phyloP scores from a whole-genome alignment of 805 yeast genomes.

The Candida pseudofarinosa region DNA sequence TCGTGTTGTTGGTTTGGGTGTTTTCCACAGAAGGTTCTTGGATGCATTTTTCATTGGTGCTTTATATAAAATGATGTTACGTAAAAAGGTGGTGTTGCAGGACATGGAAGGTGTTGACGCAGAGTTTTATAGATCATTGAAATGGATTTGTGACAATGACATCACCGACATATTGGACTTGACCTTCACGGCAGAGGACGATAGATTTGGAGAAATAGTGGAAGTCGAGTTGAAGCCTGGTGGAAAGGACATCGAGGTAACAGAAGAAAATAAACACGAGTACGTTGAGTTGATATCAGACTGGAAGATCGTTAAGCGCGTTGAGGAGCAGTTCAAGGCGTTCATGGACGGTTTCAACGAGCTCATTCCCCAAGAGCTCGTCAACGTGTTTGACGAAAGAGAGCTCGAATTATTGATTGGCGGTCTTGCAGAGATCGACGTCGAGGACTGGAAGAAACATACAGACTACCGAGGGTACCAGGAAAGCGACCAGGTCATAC shows the following conservation, averaged over 20 bases:
- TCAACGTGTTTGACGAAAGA: constrained; percentile 95
- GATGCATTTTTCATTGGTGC: constrained; percentile 99
- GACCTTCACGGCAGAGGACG: constrained; percentile 87
- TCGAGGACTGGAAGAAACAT: constrained; percentile 98
- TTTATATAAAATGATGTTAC: constrained; percentile 94
- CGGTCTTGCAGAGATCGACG: constrained; percentile 96
- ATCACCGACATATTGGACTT: constrained; percentile 78
- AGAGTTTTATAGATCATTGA: constrained; percentile 88
- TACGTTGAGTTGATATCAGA: constrained; percentile 92
- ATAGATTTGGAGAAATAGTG: constrained; percentile 89
- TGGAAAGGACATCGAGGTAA: constrained; percentile 87
- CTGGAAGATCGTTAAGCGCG: constrained; percentile 92
- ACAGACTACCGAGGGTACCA: constrained; percentile 98
- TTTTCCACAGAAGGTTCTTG: constrained; percentile 94
- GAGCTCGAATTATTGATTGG: constrained; percentile 95
- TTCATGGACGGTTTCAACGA: constrained; percentile 97
- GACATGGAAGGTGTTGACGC: constrained; percentile 99
- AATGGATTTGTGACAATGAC: constrained; percentile 95
- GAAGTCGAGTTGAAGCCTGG: constrained; percentile 85
- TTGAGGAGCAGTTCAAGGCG: constrained; percentile 93
- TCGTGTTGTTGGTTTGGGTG: constrained; percentile 96
- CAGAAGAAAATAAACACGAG: constrained; percentile 91
- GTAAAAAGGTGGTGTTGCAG: constrained; percentile 88
- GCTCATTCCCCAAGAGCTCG: constrained; percentile 92
- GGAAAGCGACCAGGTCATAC: constrained; percentile 92